phyloP scores from a whole-genome alignment of 768 basidiomycete species.

The Lactifluus subvellereus region DNA sequence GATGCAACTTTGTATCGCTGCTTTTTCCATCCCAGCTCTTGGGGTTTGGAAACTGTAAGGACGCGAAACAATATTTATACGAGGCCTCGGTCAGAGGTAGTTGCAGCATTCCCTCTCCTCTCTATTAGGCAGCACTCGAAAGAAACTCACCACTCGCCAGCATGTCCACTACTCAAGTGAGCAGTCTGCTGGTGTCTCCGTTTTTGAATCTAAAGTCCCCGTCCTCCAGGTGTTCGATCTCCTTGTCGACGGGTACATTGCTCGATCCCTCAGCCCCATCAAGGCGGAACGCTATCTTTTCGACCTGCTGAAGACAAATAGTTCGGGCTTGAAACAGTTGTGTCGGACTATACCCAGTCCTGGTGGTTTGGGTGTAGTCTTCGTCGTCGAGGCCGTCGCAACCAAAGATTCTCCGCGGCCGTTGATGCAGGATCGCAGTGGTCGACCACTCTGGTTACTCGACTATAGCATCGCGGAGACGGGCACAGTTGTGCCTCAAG shows the following conservation, averaged over 20 bases:
- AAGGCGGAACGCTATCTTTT: slow-evolving; percentile 5
- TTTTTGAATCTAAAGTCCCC: neutral
- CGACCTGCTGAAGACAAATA: slow-evolving; percentile 12
- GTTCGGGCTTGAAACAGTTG: neutral
- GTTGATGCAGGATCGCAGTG: neutral
- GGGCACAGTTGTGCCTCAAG: slow-evolving; percentile 18
- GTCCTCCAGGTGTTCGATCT: neutral
- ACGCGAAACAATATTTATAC: slow-evolving; percentile 4
- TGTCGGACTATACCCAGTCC: neutral
- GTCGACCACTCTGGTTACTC: neutral
- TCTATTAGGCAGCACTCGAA: neutral
- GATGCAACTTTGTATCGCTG: neutral
- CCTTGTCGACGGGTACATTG: slow-evolving; percentile 16
- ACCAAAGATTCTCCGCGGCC: neutral
- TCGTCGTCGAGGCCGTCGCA: neutral
- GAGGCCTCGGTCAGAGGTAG: neutral
- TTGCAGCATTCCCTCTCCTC: neutral
- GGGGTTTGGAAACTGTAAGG: neutral
- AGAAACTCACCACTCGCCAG: neutral
- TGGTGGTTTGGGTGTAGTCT: neutral
- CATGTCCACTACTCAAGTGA: neutral
- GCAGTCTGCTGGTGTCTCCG: neutral
- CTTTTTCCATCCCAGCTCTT: neutral
- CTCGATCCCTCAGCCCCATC: slow-evolving; percentile 4
- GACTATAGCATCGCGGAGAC: neutral